phyloP scores from a whole-genome alignment of 2,329 filamentous ascomycete genomes.

The Colletotrichum cordylinicola region DNA sequence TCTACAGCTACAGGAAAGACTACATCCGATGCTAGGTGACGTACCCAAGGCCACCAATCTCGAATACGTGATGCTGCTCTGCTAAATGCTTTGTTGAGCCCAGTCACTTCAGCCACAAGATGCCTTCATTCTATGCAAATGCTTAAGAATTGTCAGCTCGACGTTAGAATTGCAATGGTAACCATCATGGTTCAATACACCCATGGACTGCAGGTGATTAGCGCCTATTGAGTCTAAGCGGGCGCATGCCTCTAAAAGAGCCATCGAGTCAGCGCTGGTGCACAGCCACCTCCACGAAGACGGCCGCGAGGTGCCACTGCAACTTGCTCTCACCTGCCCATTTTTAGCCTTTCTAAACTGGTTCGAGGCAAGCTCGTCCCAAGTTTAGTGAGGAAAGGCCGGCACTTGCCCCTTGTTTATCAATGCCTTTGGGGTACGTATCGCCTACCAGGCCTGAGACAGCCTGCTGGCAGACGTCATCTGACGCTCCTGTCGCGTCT shows the following conservation, averaged over 20 bases:
- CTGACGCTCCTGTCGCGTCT: background rate
- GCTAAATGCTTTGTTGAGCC: rapidly evolving
- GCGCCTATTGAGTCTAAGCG: background rate
- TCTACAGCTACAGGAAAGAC: background rate
- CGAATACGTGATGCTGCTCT: background rate
- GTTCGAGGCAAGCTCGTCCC: background rate
- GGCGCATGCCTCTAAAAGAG: background rate
- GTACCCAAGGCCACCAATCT: background rate
- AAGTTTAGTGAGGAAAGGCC: background rate
- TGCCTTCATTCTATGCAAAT: background rate
- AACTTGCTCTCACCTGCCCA: background rate
- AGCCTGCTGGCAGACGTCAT: background rate
- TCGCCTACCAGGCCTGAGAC: background rate
- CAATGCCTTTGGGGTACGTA: background rate
- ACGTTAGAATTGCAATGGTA: rapidly evolving
- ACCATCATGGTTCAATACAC: background rate
- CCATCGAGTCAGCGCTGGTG: background rate
- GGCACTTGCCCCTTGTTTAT: background rate
- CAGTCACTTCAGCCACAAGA: background rate
- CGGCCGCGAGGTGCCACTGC: background rate
- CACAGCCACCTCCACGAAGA: background rate
- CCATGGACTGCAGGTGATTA: background rate
- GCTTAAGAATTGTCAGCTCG: no score
- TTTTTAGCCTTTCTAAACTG: background rate
- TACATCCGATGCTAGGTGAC: rapidly evolving